Base-by-base conservation (phyloP, 805 yeast species). In the Saturnispora diversa region DNA sequence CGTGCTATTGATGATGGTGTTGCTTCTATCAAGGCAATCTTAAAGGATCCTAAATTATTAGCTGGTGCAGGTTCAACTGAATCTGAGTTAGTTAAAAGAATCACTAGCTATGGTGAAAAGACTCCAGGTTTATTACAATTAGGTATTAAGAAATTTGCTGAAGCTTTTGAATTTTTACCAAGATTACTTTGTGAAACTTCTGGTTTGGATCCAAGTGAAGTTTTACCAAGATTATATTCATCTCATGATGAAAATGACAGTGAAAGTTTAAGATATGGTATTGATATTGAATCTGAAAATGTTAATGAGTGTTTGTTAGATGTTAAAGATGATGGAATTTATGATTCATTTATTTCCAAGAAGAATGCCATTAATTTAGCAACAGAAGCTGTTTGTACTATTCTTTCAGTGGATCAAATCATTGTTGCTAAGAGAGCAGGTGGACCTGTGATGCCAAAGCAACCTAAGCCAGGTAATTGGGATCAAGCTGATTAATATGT, bases 361-460 rank as follows among this genome's bases (percentile, higher is more conserved):
- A 74, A 72, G 54, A 82, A 85, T 47, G 98, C 97, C 35, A 81
- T 92, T 50, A 76, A 80, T 52, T 80, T 92, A 48, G 97, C 98
- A 13, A 87, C 96, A 3, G 97, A 92, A 50, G 96, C 97, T 36
- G 94, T 95, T 11, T 75, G 73, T 47, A 92, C 97, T 5, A 81
- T 88, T 39, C 70, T 88, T 48, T 79, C 94, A 20, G 92, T 92
- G 37, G 97, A 92, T 62, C 97, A 90, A 71, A 90, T 90, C 55
- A 92, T 90, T 59, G 92, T 90, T 92, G 97, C 98, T 33, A 90
- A 90, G 75, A 78, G 96, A 60, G 97, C 97, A 2, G 98, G 98
- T 50, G 98, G 98, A 17, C 98, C 98, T 36, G 79, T 69, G 24
- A 80, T 87, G 74, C 96, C 96, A 25, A 66, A 71, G 53, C 94